phyloP scores from a whole-genome alignment of 169 alveolate species.

The Eimeria necatrix region DNA sequence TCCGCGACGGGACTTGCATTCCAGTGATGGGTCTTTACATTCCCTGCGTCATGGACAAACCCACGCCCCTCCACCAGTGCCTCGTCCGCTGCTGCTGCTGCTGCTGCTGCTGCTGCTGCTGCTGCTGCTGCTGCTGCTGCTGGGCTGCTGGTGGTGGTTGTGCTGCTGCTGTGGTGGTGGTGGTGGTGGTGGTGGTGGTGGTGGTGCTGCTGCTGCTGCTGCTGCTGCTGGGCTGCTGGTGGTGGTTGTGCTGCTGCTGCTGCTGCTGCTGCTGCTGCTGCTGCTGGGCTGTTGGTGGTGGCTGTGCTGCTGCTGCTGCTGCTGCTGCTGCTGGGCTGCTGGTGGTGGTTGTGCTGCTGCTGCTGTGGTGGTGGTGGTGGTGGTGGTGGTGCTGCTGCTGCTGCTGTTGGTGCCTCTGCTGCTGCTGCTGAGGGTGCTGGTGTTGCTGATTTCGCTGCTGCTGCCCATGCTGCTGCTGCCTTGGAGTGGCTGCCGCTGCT shows the following conservation, averaged over 20 bases:
- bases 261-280: slow-evolving; percentile 17
- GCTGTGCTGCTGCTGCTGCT: no score
- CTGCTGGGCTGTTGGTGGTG: no score
- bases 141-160: slow-evolving; percentile 13
- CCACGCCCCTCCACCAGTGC: slow-evolving; percentile 88
- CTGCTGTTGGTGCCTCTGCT: slow-evolving; percentile 13
- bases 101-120: slow-evolving; percentile 24
- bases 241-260: background rate
- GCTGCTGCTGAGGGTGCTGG: background rate
- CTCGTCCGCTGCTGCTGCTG: slow-evolving; percentile 31
- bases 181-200: background rate
- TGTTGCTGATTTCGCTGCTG: background rate
- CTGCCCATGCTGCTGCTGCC: background rate
- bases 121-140: slow-evolving; percentile 41
- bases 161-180: background rate
- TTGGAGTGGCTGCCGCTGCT: background rate
- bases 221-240: background rate
- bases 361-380: background rate
- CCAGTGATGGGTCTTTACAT: slow-evolving; percentile 92
- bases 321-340: background rate
- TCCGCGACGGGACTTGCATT: slow-evolving; percentile 94
- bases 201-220: slow-evolving; percentile 14
- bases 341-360: background rate
- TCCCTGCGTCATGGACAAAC: slow-evolving; percentile 91
- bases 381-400: background rate